phyloP scores from a whole-genome alignment of 768 basidiomycete species.

The Pulveroboletus sp. region DNA sequence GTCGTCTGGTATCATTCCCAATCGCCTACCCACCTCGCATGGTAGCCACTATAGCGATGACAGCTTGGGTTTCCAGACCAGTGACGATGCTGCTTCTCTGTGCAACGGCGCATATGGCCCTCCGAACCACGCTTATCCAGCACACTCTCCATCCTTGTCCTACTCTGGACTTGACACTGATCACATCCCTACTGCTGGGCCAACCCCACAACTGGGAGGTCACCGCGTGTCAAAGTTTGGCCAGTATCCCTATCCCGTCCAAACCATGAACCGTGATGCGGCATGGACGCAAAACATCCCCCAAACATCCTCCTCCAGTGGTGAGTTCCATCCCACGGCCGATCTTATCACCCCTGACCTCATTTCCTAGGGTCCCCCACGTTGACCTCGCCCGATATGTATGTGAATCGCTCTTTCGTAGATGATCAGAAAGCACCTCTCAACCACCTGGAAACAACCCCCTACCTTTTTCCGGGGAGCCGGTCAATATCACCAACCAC shows the following conservation, averaged over 20 bases:
- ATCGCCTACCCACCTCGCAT: slow-evolving; percentile 38
- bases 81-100: slow-evolving; percentile 42
- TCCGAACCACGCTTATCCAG: slow-evolving; percentile 36
- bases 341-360: slow-evolving; percentile 28
- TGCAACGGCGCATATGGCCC: slow-evolving; percentile 43
- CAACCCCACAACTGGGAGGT: slow-evolving; percentile 30
- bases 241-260: slow-evolving; percentile 42
- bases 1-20: slow-evolving; percentile 28
- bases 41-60: slow-evolving; percentile 36
- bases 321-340: slow-evolving; percentile 25
- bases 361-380: slow-evolving; percentile 57
- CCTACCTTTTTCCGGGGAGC: slow-evolving; percentile 60
- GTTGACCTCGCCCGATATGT: slow-evolving; percentile 42
- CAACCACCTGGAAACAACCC: slow-evolving; percentile 46
- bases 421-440: slow-evolving; percentile 58
- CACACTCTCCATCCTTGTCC: slow-evolving; percentile 45
- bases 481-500: slow-evolving; percentile 69
- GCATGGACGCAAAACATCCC: slow-evolving; percentile 27
- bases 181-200: slow-evolving; percentile 22
- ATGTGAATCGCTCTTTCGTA: slow-evolving; percentile 39
- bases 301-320: slow-evolving; percentile 30
- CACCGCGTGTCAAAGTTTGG: slow-evolving; percentile 51
- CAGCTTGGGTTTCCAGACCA: slow-evolving; percentile 45
- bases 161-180: slow-evolving; percentile 33
- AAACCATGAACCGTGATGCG: slow-evolving; percentile 30